phyloP scores from a whole-genome alignment of 805 yeast genomes.

The Metahyphopichia silvanorum region DNA sequence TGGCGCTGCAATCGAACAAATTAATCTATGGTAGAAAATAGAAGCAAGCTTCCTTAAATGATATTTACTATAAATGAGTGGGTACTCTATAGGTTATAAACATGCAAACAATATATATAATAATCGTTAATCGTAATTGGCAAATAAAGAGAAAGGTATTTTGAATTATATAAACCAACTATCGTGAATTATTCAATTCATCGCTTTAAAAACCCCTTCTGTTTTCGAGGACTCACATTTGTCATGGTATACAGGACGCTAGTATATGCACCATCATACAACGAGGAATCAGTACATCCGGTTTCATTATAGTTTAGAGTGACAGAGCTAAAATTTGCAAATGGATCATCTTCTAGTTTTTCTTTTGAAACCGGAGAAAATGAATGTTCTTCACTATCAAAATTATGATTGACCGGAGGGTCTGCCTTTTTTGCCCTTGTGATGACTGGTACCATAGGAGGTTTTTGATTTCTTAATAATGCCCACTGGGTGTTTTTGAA shows the following conservation, averaged over 20 bases:
- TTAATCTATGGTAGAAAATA: too few relatives aligned
- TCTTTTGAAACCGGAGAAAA: constrained; percentile 2
- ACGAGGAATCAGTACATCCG: constrained; percentile 31
- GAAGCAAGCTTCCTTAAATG: too few relatives aligned
- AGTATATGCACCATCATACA: constrained; percentile 47
- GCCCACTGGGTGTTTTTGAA: constrained; percentile 97
- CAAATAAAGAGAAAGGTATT: too few relatives aligned
- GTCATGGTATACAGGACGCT: constrained; percentile 58
- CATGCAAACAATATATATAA: too few relatives aligned
- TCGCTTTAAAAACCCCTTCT: constrained; percentile 30
- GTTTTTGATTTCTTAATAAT: constrained; percentile 81
- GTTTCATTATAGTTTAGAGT: constrained; percentile 75
- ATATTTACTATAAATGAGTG: too few relatives aligned
- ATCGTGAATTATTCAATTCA: constrained; percentile 6
- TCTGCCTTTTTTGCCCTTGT: constrained; percentile 27
- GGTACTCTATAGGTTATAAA: too few relatives aligned
- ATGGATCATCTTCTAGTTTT: constrained; percentile 57
- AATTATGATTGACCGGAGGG: constrained; percentile 1
- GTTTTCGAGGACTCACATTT: constrained; percentile 16
- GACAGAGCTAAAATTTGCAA: constrained; percentile 80
- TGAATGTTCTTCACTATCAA: constrained; percentile 2
- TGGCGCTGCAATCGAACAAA: too few relatives aligned
- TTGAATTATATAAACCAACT: too few relatives aligned
- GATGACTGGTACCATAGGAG: constrained; percentile 92
- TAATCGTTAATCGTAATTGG: too few relatives aligned